Conservation (phyloP, 805 yeast species). For the Wickerhamomyces sydowiorum region DNA sequence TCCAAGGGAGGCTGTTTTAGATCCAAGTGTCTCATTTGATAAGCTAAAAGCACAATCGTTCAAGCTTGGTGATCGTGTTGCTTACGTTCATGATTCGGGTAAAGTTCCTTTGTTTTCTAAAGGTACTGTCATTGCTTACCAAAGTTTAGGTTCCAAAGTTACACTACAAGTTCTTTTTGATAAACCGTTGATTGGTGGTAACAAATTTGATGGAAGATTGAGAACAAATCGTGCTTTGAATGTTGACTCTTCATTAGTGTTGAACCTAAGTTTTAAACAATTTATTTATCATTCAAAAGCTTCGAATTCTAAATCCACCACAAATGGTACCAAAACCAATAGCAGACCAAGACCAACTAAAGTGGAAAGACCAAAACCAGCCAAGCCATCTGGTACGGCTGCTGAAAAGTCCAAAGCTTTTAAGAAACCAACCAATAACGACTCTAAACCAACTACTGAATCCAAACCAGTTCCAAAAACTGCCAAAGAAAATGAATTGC, state of each 20-base stretch:
- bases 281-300: conserved; percentile 71
- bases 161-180: conserved; percentile 82
- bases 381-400: conserved; percentile 19
- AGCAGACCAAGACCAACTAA: too few species aligned
- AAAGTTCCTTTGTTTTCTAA: conserved; percentile 81
- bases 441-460: neutral
- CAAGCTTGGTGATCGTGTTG: conserved; percentile 83
- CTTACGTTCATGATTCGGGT: conserved; percentile 80
- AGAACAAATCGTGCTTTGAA: conserved; percentile 76
- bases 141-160: conserved; percentile 45
- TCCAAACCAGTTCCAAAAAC: neutral
- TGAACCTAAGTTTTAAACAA: conserved; percentile 73
- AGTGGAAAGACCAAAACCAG: conserved; percentile 29
- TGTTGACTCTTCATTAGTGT: conserved; percentile 72
- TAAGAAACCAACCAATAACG: too few species aligned
- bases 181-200: conserved; percentile 75
- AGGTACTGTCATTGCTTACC: conserved; percentile 86
- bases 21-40: conserved; percentile 68
- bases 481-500: conserved; percentile 29
- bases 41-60: conserved; percentile 71
- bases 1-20: conserved; percentile 77
- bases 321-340: conserved; percentile 24
- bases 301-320: conserved; percentile 30
- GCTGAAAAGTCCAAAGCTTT: conserved; percentile 4
- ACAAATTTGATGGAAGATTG: conserved; percentile 71